Evolutionary conservation across 1,284 basidiomycete species (phyloP).

Genomic region (Puccinia triticina): DNA sequence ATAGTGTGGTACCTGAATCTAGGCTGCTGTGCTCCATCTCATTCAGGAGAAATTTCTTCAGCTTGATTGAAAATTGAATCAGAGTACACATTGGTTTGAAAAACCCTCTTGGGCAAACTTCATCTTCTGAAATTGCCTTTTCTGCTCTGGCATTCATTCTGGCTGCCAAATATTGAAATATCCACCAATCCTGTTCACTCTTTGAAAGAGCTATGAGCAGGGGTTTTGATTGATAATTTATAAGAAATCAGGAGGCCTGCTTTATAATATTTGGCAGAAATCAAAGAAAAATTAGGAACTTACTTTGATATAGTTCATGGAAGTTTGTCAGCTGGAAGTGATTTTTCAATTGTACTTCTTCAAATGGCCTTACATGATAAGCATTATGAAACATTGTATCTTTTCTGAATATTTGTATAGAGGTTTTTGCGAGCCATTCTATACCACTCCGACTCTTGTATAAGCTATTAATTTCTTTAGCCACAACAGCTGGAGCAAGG

Average conservation of each 20-base stretch:
- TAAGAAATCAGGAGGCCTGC: not conserved
- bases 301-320: not conserved
- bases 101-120: not conserved
- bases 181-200: not conserved
- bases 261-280: not conserved
- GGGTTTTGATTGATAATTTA: not conserved
- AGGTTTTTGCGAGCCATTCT: not conserved
- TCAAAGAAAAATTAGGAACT: not conserved
- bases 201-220: not conserved
- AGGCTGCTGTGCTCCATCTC: not conserved
- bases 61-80: constrained; percentile 6
- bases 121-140: not conserved
- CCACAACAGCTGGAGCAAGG: not conserved
- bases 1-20: not conserved
- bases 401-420: not conserved
- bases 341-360: constrained; percentile 6
- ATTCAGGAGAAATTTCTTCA: not conserved
- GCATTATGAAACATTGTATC: constrained; percentile 14
- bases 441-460: not conserved
- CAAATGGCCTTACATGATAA: not conserved
- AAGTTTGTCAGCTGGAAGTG: not conserved
- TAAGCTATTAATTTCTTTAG: not conserved
- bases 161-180: not conserved
- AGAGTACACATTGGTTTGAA: not conserved
- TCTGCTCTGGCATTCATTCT: not conserved